phyloP scores from a whole-genome alignment of 441 rosid species.

The Croton laevigatus region DNA sequence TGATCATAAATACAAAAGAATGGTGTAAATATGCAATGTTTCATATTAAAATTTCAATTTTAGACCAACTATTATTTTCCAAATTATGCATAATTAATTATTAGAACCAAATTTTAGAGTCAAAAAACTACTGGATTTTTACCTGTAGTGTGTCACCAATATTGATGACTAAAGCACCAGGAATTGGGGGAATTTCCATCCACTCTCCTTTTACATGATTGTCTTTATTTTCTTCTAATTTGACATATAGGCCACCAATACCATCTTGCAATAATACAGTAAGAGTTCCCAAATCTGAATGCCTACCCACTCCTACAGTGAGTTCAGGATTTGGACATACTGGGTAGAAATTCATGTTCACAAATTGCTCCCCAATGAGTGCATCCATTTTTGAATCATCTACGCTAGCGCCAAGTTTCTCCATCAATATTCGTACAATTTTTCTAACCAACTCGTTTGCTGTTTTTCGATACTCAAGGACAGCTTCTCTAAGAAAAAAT shows the following conservation, averaged over 20 bases:
- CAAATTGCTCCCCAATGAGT: slow-evolving; percentile 39
- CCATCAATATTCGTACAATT: slow-evolving; percentile 34
- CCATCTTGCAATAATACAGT: slow-evolving; percentile 52
- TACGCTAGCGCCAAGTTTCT: slow-evolving; percentile 37
- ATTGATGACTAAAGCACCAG: slow-evolving; percentile 57
- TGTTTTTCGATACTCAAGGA: slow-evolving; percentile 40
- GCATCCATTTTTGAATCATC: slow-evolving; percentile 40
- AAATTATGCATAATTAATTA: too few species aligned
- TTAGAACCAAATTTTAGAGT: too few species aligned
- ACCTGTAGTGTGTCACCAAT: slow-evolving; percentile 57
- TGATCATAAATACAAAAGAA: too few species aligned
- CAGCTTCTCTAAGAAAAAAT: slow-evolving; percentile 38
- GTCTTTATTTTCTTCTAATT: slow-evolving; percentile 29
- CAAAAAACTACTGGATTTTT: too few species aligned
- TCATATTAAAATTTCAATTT: too few species aligned
- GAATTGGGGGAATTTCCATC: slow-evolving; percentile 50
- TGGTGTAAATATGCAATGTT: too few species aligned
- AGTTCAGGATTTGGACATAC: slow-evolving; percentile 56
- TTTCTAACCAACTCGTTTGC: slow-evolving; percentile 44
- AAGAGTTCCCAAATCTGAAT: slow-evolving; percentile 50
- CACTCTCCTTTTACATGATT: slow-evolving; percentile 34
- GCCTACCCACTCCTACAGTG: slow-evolving; percentile 55
- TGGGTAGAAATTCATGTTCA: slow-evolving; percentile 67
- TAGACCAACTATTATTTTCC: too few species aligned
- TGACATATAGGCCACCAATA: slow-evolving; percentile 54